phyloP scores from a whole-genome alignment of 2,329 filamentous ascomycete species.

The Neofusicoccum cordaticola region DNA sequence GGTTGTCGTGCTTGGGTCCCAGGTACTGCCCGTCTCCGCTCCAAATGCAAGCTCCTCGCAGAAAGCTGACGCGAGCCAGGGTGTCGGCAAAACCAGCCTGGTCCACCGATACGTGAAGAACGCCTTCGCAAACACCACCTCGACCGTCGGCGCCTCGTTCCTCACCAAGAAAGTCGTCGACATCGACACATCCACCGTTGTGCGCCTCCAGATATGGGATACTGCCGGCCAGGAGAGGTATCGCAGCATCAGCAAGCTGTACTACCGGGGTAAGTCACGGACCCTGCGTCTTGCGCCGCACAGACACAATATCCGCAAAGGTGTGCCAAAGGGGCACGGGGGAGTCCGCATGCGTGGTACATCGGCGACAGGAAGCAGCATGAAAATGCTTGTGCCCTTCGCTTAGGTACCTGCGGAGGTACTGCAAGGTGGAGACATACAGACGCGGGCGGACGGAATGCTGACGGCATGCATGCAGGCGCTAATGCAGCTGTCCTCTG shows the following conservation, averaged over 20 bases:
- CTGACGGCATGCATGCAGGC: conserved; percentile 45
- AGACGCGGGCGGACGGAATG: background rate
- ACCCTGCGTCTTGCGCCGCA: conserved; percentile 12
- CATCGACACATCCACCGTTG: conserved; percentile 77
- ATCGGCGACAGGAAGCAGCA: background rate
- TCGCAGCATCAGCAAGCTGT: conserved; percentile 87
- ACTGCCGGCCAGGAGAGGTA: conserved; percentile 96
- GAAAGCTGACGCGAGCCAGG: conserved; percentile 67
- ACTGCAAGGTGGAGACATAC: background rate
- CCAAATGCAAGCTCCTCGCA: conserved; percentile 61
- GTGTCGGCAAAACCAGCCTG: conserved; percentile 77
- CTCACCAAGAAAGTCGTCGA: conserved; percentile 69
- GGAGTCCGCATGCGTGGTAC: background rate
- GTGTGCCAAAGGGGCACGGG: background rate
- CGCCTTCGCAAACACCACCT: conserved; percentile 53
- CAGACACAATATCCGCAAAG: background rate
- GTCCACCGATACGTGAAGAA: conserved; percentile 75
- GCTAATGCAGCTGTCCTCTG: conserved; percentile 92
- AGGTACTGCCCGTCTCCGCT: conserved; percentile 63
- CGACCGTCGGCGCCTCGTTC: conserved; percentile 52
- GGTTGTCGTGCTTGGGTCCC: conserved; percentile 75
- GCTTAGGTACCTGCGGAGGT: background rate
- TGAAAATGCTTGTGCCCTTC: background rate
- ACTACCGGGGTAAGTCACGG: conserved; percentile 65
- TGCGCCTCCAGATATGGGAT: conserved; percentile 95